These are phyloP conservation scores for Aristolochia contorta DNA, from an alignment of 164 flowering plant species.

Conservation along the genomic window DNA sequence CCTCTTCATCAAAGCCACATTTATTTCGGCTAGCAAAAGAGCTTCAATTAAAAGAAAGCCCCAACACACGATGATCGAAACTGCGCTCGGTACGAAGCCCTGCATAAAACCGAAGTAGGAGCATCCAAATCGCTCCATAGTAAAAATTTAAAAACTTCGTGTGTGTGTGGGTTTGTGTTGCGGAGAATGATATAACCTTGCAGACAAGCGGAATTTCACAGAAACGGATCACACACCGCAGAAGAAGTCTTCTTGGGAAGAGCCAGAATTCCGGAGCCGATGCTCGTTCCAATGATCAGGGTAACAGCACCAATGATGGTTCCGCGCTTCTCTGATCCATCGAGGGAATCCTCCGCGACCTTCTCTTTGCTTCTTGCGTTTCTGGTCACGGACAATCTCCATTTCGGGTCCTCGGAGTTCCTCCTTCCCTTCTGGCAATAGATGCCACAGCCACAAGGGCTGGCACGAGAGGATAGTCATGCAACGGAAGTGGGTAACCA, in stretches of 20 bases:
- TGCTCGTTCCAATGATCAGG: slow-evolving; percentile 67
- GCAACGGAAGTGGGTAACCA: neutral
- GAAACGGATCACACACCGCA: slow-evolving; percentile 37
- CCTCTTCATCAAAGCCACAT: slow-evolving; percentile 38
- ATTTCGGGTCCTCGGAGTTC: neutral
- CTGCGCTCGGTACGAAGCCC: slow-evolving; percentile 71
- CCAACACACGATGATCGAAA: slow-evolving; percentile 53
- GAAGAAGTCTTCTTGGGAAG: slow-evolving; percentile 66
- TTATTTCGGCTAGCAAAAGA: slow-evolving; percentile 55
- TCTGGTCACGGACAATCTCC: slow-evolving; percentile 14
- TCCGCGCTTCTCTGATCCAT: slow-evolving; percentile 32
- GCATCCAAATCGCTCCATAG: neutral
- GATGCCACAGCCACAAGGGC: slow-evolving; percentile 7
- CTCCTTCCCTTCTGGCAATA: neutral
- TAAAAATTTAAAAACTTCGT: neutral
- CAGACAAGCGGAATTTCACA: neutral
- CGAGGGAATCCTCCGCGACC: slow-evolving; percentile 5
- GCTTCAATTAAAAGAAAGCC: slow-evolving; percentile 73
- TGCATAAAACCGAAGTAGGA: slow-evolving; percentile 14
- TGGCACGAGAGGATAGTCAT: slow-evolving; percentile 4
- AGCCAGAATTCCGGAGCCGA: slow-evolving; percentile 75
- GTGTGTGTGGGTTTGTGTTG: neutral
- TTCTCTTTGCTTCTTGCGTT: slow-evolving; percentile 6
- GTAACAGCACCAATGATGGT: slow-evolving; percentile 64
- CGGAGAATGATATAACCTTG: neutral